Percentiles rank a stretch among this genome's conserved stretches.
Conservation (phyloP, 2,329 filamentous ascomycete genomes). For the Penicillium sp. region DNA sequence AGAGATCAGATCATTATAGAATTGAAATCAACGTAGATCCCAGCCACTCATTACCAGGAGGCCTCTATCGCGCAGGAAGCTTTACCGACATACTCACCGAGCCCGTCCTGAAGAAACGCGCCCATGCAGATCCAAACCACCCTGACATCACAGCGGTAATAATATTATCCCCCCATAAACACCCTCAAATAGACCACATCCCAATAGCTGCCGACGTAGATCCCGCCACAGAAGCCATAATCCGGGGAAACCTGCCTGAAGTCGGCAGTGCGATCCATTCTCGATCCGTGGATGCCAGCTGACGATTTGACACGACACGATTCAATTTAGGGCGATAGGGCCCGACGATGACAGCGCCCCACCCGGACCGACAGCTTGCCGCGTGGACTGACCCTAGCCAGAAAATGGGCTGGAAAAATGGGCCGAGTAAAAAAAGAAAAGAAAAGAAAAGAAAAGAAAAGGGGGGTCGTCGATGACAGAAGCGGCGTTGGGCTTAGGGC, state of each 20-base stretch:
- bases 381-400: slow-evolving; percentile 22
- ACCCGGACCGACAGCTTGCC: slow-evolving; percentile 18
- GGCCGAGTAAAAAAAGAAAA: too few relatives aligned
- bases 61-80: not conserved
- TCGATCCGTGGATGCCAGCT: slow-evolving; percentile 14
- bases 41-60: too few relatives aligned
- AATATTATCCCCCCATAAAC: slow-evolving; percentile 3
- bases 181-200: not conserved
- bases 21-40: too few relatives aligned
- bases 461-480: not conserved
- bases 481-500: not conserved
- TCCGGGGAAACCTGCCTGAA: slow-evolving; percentile 20
- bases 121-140: accelerated
- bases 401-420: not conserved
- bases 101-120: not conserved
- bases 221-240: slow-evolving; percentile 21
- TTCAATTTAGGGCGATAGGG: slow-evolving; percentile 10
- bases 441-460: not conserved
- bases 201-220: slow-evolving; percentile 13
- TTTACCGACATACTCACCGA: not conserved
- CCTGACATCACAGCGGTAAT: slow-evolving; percentile 1
- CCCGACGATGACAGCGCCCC: slow-evolving; percentile 16
- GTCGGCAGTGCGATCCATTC: slow-evolving; percentile 20
- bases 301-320: slow-evolving; percentile 16
- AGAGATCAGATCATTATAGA: not conserved